Conservation (phyloP, 441 rosid genomes). For the Jatropha podagrica region DNA sequence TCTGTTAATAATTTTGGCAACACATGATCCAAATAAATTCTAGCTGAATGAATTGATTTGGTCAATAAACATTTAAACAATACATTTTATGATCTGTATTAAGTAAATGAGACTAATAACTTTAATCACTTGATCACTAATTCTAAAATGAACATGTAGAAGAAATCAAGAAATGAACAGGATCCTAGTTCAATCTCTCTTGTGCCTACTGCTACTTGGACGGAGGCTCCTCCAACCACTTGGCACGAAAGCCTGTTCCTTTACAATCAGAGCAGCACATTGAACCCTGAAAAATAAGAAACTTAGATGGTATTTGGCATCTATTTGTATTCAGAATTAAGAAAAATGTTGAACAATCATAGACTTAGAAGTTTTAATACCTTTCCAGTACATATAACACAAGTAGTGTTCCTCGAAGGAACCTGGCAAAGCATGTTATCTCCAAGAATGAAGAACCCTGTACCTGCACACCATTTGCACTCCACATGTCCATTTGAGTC, state of each 20-base stretch:
- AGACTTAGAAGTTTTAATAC: slow-evolving; percentile 29
- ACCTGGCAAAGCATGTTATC: slow-evolving; percentile 96
- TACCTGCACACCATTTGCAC: slow-evolving; percentile 91
- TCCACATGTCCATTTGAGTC: slow-evolving; percentile 70
- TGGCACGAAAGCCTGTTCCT: slow-evolving; percentile 96
- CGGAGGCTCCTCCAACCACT: slow-evolving; percentile 85
- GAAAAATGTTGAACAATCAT: background rate
- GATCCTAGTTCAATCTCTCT: background rate
- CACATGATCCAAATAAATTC: background rate
- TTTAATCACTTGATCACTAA: background rate
- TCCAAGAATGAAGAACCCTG: slow-evolving; percentile 87
- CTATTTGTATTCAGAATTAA: background rate
- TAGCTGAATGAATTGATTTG: background rate
- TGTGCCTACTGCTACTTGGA: slow-evolving; percentile 34
- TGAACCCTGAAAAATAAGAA: slow-evolving; percentile 50
- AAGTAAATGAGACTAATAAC: background rate
- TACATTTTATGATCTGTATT: background rate
- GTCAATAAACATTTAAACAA: background rate
- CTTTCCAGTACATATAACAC: slow-evolving; percentile 85
- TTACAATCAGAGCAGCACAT: slow-evolving; percentile 68
- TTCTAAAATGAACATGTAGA: slow-evolving; percentile 7
- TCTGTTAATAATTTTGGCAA: background rate
- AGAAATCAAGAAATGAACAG: slow-evolving; percentile 16
- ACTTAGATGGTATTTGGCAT: background rate
- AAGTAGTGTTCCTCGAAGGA: slow-evolving; percentile 80